Evolutionary conservation across 116 monocot genomes (phyloP).

Genomic region (Phalaenopsis hybrid): DNA sequence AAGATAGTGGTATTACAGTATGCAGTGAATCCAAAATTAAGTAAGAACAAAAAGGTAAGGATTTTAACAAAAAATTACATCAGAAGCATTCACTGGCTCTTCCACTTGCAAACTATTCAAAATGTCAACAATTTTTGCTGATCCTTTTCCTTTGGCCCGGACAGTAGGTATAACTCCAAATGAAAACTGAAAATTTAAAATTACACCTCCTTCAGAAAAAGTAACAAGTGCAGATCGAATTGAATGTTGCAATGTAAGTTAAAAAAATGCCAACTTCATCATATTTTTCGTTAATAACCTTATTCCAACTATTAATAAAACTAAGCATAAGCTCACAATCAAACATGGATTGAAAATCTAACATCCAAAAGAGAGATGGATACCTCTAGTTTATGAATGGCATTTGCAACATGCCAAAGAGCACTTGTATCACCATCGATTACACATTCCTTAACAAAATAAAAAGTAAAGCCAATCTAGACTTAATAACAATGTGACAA

Average conservation of each 20-base stretch:
- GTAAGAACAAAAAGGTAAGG: neutral
- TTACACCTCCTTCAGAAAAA: neutral
- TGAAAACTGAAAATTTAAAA: conserved; percentile 46
- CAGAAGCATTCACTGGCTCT: conserved; percentile 75
- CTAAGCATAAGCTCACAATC: neutral
- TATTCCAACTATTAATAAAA: neutral
- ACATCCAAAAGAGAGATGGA: conserved; percentile 3
- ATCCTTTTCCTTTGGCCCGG: conserved; percentile 79
- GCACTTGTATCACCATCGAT: conserved; percentile 96
- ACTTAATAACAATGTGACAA: neutral
- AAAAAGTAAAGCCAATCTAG: neutral
- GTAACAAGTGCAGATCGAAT: neutral
- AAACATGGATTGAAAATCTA: neutral
- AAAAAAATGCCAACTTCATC: neutral
- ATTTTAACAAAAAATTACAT: conserved; percentile 42
- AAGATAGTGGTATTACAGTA: neutral
- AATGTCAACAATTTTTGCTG: conserved; percentile 79
- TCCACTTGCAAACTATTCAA: conserved; percentile 70
- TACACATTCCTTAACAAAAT: conserved; percentile 57
- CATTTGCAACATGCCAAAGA: conserved; percentile 96
- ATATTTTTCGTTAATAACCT: neutral
- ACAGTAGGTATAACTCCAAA: conserved; percentile 91
- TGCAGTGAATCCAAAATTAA: neutral
- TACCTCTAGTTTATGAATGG: conserved; percentile 97
- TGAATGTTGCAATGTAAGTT: conserved; percentile 16